phyloP scores from a whole-genome alignment of 164 flowering plant genomes.

The grape (Vitis vinifera) region DNA sequence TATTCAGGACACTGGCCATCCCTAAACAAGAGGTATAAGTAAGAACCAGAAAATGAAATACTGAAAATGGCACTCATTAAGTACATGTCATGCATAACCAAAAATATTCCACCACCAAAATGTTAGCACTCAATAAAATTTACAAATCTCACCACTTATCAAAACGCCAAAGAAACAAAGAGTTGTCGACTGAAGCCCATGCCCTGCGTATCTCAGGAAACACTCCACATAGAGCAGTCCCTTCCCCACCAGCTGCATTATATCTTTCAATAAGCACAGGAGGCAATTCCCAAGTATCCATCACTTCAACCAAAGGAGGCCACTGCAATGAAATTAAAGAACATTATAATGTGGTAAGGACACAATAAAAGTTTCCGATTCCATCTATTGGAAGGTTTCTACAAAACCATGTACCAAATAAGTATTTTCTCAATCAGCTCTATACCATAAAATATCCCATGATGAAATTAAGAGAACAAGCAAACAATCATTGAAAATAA shows the following conservation, averaged over 20 bases:
- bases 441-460: too few species aligned
- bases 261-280: conserved; percentile 85
- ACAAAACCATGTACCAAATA: too few species aligned
- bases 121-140: not conserved
- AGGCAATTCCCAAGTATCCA: conserved; percentile 86
- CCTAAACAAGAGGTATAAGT: conserved; percentile 34
- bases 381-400: too few species aligned
- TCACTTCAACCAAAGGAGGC: conserved; percentile 96
- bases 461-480: too few species aligned
- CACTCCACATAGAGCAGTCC: conserved; percentile 94
- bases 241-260: conserved; percentile 96
- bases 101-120: not conserved
- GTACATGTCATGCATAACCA: not conserved
- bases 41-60: conserved; percentile 1
- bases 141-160: conserved; percentile 76
- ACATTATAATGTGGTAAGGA: not conserved
- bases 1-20: conserved; percentile 97
- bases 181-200: conserved; percentile 97
- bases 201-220: conserved; percentile 98
- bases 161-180: conserved; percentile 96
- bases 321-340: conserved; percentile 54
- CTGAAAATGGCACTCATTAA: conserved; percentile 1
- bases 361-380: too few species aligned
- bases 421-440: too few species aligned
- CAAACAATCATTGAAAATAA: too few species aligned